A percentile compares a stretch with the other conserved stretches of the same genome.
Conservation (phyloP, 2,329 filamentous ascomycete species). For the Mariannaea sp. region DNA sequence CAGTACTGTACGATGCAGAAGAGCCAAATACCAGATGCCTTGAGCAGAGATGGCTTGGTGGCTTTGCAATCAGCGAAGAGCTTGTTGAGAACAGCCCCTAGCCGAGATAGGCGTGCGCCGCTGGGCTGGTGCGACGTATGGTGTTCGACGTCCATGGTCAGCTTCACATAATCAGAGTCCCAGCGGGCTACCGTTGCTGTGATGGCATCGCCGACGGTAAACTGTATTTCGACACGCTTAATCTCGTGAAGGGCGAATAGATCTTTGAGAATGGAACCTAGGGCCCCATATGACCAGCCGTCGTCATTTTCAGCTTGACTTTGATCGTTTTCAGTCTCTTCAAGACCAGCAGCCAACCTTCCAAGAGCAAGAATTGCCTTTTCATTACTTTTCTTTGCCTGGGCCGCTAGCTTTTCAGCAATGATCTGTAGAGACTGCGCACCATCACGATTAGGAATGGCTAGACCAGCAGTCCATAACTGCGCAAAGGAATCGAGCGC, state of each 20-base stretch:
- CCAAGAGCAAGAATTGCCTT: slow-evolving; percentile 82
- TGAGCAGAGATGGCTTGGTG: slow-evolving; percentile 86
- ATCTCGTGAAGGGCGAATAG: slow-evolving; percentile 82
- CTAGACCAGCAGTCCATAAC: slow-evolving; percentile 53
- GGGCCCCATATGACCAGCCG: slow-evolving; percentile 44
- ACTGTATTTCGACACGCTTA: slow-evolving; percentile 85
- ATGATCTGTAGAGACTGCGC: slow-evolving; percentile 49
- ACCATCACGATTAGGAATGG: slow-evolving; percentile 40
- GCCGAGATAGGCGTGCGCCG: slow-evolving; percentile 47
- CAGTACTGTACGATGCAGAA: slow-evolving; percentile 91
- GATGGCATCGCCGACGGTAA: slow-evolving; percentile 87
- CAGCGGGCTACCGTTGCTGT: slow-evolving; percentile 79
- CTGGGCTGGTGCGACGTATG: slow-evolving; percentile 42
- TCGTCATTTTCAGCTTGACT: slow-evolving; percentile 15
- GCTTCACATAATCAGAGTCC: slow-evolving; percentile 78
- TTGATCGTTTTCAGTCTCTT: slow-evolving; percentile 40
- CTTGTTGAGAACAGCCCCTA: slow-evolving; percentile 68
- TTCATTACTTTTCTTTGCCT: slow-evolving; percentile 81
- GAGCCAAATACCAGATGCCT: slow-evolving; percentile 94
- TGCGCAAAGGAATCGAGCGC: slow-evolving; percentile 52
- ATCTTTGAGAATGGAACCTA: slow-evolving; percentile 65
- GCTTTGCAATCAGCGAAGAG: slow-evolving; percentile 78
- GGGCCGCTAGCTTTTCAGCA: slow-evolving; percentile 65
- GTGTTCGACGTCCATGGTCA: slow-evolving; percentile 75
- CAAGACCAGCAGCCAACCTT: slow-evolving; percentile 69